Conservation (phyloP, 1,139 yeast genomes). For the Yamadazyma conglobata region DNA sequence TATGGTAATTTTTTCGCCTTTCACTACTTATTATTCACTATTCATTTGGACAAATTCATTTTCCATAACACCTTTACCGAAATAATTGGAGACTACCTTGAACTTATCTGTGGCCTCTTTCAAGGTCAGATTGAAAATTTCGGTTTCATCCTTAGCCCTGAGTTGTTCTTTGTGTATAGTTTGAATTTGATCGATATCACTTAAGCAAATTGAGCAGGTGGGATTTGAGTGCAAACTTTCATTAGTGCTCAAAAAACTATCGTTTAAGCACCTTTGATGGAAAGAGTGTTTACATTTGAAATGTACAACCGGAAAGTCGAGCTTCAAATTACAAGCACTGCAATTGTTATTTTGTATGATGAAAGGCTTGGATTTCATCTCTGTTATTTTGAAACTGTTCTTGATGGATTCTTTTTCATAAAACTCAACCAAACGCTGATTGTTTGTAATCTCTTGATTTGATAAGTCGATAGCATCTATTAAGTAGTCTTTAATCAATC, state of each 20-base stretch:
- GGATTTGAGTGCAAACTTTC: constrained; percentile 17
- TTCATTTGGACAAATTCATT: constrained; percentile 22
- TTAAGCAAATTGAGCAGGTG: constrained; percentile 69
- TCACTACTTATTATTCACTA: constrained; percentile 10
- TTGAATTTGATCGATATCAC: constrained; percentile 63
- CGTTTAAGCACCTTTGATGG: constrained; percentile 77
- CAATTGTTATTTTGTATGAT: constrained; percentile 71
- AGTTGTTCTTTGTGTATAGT: constrained; percentile 59
- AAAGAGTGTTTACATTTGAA: constrained; percentile 86
- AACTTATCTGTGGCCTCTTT: constrained; percentile 63
- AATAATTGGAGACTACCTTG: constrained; percentile 71
- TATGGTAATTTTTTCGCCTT: no score
- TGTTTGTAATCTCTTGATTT: constrained; percentile 64
- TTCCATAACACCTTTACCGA: constrained; percentile 86
- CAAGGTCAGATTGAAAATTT: constrained; percentile 58
- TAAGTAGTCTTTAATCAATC: constrained; percentile 67
- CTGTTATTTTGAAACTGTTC: constrained; percentile 51
- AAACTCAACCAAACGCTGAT: constrained; percentile 60
- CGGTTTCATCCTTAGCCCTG: constrained; percentile 58
- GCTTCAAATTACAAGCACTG: constrained; percentile 60
- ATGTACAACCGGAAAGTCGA: constrained; percentile 80
- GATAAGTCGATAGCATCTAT: constrained; percentile 60
- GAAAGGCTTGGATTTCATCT: constrained; percentile 52
- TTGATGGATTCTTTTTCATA: constrained; percentile 66
- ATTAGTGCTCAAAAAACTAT: constrained; percentile 26